These are phyloP conservation scores for Camillea tinctor DNA, from an alignment of 2,329 filamentous ascomycete species.

Conservation along the genomic window DNA sequence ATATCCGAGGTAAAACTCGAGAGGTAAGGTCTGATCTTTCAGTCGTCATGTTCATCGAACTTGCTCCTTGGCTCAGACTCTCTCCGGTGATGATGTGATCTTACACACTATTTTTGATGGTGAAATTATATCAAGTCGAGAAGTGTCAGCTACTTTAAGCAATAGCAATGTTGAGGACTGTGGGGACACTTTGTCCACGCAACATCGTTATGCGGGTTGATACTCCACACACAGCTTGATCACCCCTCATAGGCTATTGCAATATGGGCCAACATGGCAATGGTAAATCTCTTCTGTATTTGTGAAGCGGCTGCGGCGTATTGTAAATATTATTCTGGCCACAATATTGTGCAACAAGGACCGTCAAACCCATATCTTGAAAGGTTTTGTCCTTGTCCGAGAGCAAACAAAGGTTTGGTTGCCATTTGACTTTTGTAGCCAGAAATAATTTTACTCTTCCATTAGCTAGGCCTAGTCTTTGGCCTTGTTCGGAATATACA, in stretches of 20 bases:
- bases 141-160: not conserved
- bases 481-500: too few relatives aligned
- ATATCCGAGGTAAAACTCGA: slow-evolving; percentile 26
- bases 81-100: not conserved
- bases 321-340: not conserved
- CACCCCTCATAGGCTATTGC: not conserved
- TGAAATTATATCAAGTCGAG: not conserved
- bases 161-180: not conserved
- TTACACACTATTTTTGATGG: not conserved
- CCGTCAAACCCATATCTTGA: not conserved
- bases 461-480: too few relatives aligned
- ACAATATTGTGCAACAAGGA: not conserved
- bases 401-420: too few relatives aligned
- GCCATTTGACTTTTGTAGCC: too few relatives aligned
- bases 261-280: not conserved
- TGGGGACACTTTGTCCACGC: not conserved
- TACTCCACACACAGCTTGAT: not conserved
- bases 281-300: not conserved
- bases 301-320: not conserved
- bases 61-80: not conserved
- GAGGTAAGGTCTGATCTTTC: slow-evolving; percentile 26
- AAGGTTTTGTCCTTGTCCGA: too few relatives aligned
- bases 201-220: not conserved
- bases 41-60: slow-evolving; percentile 18
- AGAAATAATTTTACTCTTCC: too few relatives aligned